Percentiles rank a stretch among this genome's conserved stretches.
These are phyloP conservation scores for Penicillium alfredii DNA, from an alignment of 495 filamentous ascomycete genomes.

Conservation along the genomic window DNA sequence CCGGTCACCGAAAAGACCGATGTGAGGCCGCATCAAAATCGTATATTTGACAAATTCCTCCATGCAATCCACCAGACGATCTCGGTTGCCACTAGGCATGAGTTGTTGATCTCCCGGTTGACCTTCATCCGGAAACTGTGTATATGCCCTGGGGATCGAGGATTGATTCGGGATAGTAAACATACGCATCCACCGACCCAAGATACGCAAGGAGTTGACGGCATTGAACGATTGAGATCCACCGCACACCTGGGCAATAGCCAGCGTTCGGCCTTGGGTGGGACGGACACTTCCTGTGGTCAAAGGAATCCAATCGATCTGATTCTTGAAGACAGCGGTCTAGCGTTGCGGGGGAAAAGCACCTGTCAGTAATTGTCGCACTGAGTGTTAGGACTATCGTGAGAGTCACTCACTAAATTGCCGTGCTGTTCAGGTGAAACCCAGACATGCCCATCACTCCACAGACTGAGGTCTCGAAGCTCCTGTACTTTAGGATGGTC, in stretches of 20 bases:
- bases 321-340: slow-evolving; percentile 69
- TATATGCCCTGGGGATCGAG: slow-evolving; percentile 59
- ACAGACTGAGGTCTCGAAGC: slow-evolving; percentile 54
- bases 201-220: slow-evolving; percentile 62
- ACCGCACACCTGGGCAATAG: slow-evolving; percentile 59
- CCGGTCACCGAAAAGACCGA: slow-evolving; percentile 59
- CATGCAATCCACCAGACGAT: slow-evolving; percentile 68
- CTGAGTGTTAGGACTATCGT: not conserved
- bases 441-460: slow-evolving; percentile 70
- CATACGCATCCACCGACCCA: slow-evolving; percentile 77
- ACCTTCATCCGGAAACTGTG: slow-evolving; percentile 53
- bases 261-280: slow-evolving; percentile 62
- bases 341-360: slow-evolving; percentile 13
- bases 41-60: slow-evolving; percentile 76
- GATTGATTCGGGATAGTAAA: slow-evolving; percentile 67
- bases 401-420: slow-evolving; percentile 44
- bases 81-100: slow-evolving; percentile 56
- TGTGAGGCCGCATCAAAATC: slow-evolving; percentile 56
- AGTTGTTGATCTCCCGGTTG: slow-evolving; percentile 49
- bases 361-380: not conserved
- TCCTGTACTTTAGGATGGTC: slow-evolving; percentile 60
- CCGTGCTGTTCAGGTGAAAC: slow-evolving; percentile 67
- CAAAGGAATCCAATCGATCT: slow-evolving; percentile 72
- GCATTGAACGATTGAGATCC: slow-evolving; percentile 70
- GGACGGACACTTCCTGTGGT: slow-evolving; percentile 57